Evolutionary conservation across 306 rosid species (phyloP), one percentile per base, ranked within the genome.

Genomic region (Quercus aquifolioides): DNA sequence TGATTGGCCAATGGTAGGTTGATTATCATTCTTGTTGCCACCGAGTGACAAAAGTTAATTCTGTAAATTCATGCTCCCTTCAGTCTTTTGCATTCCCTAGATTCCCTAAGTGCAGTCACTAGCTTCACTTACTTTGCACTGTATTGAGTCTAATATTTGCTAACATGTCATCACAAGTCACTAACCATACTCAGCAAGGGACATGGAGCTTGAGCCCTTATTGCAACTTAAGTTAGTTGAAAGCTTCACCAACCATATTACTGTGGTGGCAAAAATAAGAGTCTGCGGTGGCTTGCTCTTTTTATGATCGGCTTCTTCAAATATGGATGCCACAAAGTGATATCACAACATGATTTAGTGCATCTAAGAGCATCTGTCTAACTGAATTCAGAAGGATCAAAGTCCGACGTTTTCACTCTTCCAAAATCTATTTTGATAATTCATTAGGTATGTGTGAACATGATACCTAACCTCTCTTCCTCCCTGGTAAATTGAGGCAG

Each of bases 251-350:
- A 63, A 38, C 0, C 43, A 38, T 38, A 5, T 38, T 74, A 87
- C 87, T 78, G 52, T 84, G 2, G 91, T 92, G 81, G 94, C 96
- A 55, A 90, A 97, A 38, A 38, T 6, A 6, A 35, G 0, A 38
- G 43, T 38, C 43, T 38, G 0, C 6, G 43, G 43, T 38, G 43
- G 43, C 10, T 38, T 95, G 97, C 95, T 92, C 97, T 5, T 95
- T 92, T 86, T 95, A 91, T 64, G 98, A 95, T 80, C 82, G 56
- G 74, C 96, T 86, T 80, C 83, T 95, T n/a, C 80, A 91, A 64
- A 41, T 88, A 59, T 95, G 96, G 98, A 86, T 79, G 76, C 92
- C 96, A 23, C 78, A 49, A 83, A 87, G 76, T 83, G 84, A 89
- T 70, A 46, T 80, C 2, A 30, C 25, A 56, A 23, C 52, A 63